phyloP scores from a whole-genome alignment of 768 basidiomycete species.

The Chalciporus sphaerocephalus region DNA sequence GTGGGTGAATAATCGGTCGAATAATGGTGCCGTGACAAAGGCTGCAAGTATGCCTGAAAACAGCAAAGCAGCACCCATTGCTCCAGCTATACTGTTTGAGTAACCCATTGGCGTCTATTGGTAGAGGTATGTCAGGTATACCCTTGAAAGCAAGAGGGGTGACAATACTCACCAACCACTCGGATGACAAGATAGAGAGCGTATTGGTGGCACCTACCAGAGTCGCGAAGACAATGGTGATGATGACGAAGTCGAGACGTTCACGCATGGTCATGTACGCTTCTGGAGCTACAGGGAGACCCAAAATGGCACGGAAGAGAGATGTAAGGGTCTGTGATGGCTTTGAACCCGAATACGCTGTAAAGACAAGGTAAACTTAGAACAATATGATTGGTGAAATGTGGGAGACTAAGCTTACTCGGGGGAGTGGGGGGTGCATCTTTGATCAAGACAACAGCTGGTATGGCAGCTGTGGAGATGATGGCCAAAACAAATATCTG shows the following conservation, averaged over 20 bases:
- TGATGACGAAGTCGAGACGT: constrained; percentile 64
- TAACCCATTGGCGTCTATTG: constrained; percentile 69
- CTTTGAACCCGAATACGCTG: constrained; percentile 71
- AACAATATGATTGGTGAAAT: constrained; percentile 5
- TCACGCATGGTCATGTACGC: constrained; percentile 60
- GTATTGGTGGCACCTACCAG: constrained; percentile 62
- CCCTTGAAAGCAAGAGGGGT: constrained; percentile 26
- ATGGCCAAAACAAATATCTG: constrained; percentile 72
- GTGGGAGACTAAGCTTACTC: constrained; percentile 42
- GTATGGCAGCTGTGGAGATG: constrained; percentile 57
- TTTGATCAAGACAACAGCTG: constrained; percentile 55
- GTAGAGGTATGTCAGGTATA: constrained; percentile 7
- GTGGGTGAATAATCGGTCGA: constrained; percentile 79
- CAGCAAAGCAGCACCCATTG: constrained; percentile 64
- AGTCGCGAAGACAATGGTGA: constrained; percentile 57
- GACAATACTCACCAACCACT: constrained; percentile 58
- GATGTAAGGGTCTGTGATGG: constrained; percentile 47
- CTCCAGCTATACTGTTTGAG: constrained; percentile 54
- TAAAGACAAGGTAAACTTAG: neutral
- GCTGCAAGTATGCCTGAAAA: constrained; percentile 70
- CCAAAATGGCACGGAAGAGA: constrained; percentile 52
- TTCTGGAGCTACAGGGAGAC: constrained; percentile 36
- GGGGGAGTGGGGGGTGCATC: constrained; percentile 74
- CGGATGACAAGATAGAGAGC: constrained; percentile 61
- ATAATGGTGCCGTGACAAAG: constrained; percentile 63